phyloP scores from a whole-genome alignment of 345 rosid genomes.

The Camelina laxa region DNA sequence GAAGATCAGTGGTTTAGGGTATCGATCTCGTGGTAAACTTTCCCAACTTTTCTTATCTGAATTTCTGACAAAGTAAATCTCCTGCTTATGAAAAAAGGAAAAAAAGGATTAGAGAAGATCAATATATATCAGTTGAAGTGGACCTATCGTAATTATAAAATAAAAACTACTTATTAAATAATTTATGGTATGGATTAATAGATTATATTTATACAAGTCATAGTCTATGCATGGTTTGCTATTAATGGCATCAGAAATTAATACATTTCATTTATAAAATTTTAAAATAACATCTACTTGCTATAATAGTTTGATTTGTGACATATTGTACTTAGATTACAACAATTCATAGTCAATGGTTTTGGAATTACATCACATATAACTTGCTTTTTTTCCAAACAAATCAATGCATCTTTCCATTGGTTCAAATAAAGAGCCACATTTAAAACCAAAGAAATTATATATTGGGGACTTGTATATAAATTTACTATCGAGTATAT shows the following conservation, averaged over 20 bases:
- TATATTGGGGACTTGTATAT: slow-evolving; percentile 10
- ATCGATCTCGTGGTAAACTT: slow-evolving; percentile 50
- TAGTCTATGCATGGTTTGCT: slow-evolving; percentile 9
- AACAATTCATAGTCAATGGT: not conserved
- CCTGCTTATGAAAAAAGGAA: slow-evolving; percentile 55
- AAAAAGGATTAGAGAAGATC: slow-evolving; percentile 43
- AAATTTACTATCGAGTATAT: no score
- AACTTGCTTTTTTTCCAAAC: not conserved
- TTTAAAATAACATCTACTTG: not conserved
- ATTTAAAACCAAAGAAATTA: slow-evolving; percentile 19
- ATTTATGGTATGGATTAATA: not conserved
- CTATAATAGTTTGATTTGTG: not conserved
- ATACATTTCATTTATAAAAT: not conserved
- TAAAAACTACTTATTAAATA: not conserved
- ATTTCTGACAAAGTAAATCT: slow-evolving; percentile 54
- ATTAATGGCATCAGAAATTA: slow-evolving; percentile 18
- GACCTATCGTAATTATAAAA: not conserved
- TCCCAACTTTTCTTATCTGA: slow-evolving; percentile 66
- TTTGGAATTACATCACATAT: slow-evolving; percentile 7
- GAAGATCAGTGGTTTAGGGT: slow-evolving; percentile 72
- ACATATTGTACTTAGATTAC: not conserved
- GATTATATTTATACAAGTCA: slow-evolving; percentile 6
- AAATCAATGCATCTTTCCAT: slow-evolving; percentile 26
- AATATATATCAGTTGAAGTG: not conserved
- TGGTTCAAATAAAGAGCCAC: slow-evolving; percentile 7